Evolutionary conservation across 495 filamentous ascomycete species (phyloP), one percentile per base, ranked within the genome.

Genomic region (Platismatia glauca): DNA sequence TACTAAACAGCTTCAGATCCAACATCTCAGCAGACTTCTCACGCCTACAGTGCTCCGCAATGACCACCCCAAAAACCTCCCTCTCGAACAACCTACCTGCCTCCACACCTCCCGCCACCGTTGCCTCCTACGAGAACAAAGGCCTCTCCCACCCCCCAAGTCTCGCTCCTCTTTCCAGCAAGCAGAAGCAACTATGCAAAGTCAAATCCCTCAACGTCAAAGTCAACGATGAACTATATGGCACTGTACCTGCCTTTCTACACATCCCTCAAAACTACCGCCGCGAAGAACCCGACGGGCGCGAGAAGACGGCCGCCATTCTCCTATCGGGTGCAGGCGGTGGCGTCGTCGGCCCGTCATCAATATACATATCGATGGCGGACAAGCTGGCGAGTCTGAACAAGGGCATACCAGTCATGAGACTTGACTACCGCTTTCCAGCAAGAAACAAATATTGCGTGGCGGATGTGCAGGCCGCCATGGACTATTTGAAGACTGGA

Each of bases 391-490:
- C 67, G 0, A 64, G 63, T 1, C 24, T 69, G 15, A 22, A 62
- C 27, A 27, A 56, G 1, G 46, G 46, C 24, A 73, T 80, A 62
- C 77, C 75, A 11, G 66, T 63, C 5, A 64, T 81, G 29, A 67
- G 75, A 8, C 71, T 80, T 0, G 75, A 78, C 69, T 79, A 78
- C 67, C 71, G 77, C 44, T 71, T 66, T 57, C 72, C 76, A 1
- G 73, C 76, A 3, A 63, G 57, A 7, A 76, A 69, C 38, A 48
- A 60, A 13, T 68, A 69, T 58, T 77, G 75, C 67, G 63, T 69
- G 15, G n/a, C 63, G 5, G 78, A 81, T 60, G 69, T 76, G 0
- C 37, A 59, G 31, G 73, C 77, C 1, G 65, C 67, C n/a, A 73
- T 79, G 72, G 63, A 72, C 34, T 74, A 74, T 55, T 70, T 80